Evolutionary conservation across 1,139 yeast genomes (phyloP).

Genomic region (Geotrichum bryndzae): DNA sequence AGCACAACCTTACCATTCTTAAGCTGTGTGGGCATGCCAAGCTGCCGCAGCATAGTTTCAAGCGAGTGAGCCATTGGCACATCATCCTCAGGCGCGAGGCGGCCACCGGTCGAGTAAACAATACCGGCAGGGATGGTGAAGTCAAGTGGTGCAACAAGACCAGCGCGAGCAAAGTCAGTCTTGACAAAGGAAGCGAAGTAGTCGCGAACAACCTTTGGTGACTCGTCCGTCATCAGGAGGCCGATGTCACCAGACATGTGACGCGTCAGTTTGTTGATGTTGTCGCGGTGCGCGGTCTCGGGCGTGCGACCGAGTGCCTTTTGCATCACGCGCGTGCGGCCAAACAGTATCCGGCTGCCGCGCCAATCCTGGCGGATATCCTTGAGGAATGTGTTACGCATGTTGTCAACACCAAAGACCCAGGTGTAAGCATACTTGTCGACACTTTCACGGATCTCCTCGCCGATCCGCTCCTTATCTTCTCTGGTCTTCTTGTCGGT

Average conservation of each 20-base stretch:
- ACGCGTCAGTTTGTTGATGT: slow-evolving; percentile 62
- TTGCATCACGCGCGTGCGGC: slow-evolving; percentile 87
- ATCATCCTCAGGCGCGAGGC: slow-evolving; percentile 81
- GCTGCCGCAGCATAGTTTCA: slow-evolving; percentile 85
- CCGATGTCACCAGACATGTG: slow-evolving; percentile 72
- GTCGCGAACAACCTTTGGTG: slow-evolving; percentile 73
- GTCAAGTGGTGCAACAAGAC: slow-evolving; percentile 72
- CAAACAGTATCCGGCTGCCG: slow-evolving; percentile 82
- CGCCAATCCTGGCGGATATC: slow-evolving; percentile 86
- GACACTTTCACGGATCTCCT: slow-evolving; percentile 76
- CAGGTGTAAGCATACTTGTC: slow-evolving; percentile 75
- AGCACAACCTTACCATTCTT: slow-evolving; percentile 81
- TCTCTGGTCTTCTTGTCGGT: slow-evolving; percentile 94
- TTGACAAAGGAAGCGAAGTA: slow-evolving; percentile 75
- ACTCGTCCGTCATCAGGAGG: slow-evolving; percentile 79
- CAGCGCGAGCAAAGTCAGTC: slow-evolving; percentile 86
- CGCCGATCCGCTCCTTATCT: slow-evolving; percentile 84
- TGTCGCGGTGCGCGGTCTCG: slow-evolving; percentile 85
- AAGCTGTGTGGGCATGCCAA: slow-evolving; percentile 86
- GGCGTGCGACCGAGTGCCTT: slow-evolving; percentile 84
- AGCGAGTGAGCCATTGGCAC: slow-evolving; percentile 94
- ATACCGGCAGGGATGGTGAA: slow-evolving; percentile 85
- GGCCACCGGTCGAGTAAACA: slow-evolving; percentile 93
- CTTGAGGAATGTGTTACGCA: slow-evolving; percentile 92
- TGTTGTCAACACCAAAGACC: slow-evolving; percentile 83